Percentiles rank a stretch among this genome's conserved stretches.
Evolutionary conservation across 2,329 filamentous ascomycete genomes (phyloP).

Genomic region (Aspergillus ustus): DNA sequence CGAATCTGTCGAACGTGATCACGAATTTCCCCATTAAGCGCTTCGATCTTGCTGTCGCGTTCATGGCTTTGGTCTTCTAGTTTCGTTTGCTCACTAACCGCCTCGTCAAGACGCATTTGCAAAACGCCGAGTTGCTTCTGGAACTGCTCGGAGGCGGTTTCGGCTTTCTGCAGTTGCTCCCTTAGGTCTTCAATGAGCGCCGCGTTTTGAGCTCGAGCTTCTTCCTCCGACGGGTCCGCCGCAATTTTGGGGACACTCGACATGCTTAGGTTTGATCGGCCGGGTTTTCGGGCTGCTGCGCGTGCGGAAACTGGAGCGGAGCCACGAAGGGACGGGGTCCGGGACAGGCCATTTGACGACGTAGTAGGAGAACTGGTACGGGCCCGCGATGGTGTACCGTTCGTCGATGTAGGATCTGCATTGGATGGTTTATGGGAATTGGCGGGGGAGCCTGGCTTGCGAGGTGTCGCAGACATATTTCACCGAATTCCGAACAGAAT

Average conservation of each 20-base stretch:
- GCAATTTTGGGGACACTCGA: constrained; percentile 50
- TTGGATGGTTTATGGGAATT: constrained; percentile 39
- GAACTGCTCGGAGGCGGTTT: constrained; percentile 75
- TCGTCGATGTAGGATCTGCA: constrained; percentile 34
- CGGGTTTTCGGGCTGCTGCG: constrained; percentile 67
- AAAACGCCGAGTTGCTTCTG: constrained; percentile 84
- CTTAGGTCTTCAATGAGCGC: constrained; percentile 83
- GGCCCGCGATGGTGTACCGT: constrained; percentile 42
- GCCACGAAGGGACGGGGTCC: constrained; percentile 67
- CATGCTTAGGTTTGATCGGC: constrained; percentile 48
- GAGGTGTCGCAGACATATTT: constrained; percentile 50
- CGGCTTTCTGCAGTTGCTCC: constrained; percentile 79
- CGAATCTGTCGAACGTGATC: constrained; percentile 82
- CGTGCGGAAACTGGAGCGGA: constrained; percentile 69
- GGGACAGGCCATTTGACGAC: constrained; percentile 54
- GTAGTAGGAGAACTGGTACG: constrained; percentile 56
- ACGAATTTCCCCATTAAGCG: constrained; percentile 80
- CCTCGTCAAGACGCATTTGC: constrained; percentile 84
- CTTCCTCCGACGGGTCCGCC: constrained; percentile 64
- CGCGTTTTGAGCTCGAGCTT: constrained; percentile 77
- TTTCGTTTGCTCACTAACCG: constrained; percentile 78
- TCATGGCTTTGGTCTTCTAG: constrained; percentile 89
- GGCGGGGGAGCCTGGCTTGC: constrained; percentile 45
- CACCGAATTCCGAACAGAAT: constrained; percentile 11
- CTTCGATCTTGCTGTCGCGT: constrained; percentile 80